Evolutionary conservation across 805 yeast genomes (phyloP).

Genomic region (Wickerhamomyces ciferrii): DNA sequence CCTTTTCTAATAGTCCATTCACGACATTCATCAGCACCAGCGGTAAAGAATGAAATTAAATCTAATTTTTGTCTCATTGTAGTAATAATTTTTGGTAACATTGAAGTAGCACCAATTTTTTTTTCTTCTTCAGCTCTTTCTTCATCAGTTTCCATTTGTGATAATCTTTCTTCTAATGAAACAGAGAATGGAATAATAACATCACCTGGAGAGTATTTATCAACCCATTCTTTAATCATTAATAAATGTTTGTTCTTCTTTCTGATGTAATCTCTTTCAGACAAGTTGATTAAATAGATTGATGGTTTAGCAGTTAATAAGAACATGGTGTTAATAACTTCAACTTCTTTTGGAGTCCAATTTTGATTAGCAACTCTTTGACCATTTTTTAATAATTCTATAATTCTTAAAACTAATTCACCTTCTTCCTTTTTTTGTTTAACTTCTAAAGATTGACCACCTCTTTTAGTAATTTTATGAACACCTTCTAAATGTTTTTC

Average conservation of each 20-base stretch:
- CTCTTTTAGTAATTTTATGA: conserved; percentile 77
- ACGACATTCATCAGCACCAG: conserved; percentile 94
- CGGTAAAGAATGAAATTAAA: conserved; percentile 90
- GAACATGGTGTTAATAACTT: conserved; percentile 77
- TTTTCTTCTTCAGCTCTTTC: conserved; percentile 76
- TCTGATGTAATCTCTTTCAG: conserved; percentile 83
- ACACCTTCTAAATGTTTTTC: conserved; percentile 75
- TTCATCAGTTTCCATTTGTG: conserved; percentile 80
- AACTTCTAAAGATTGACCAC: conserved; percentile 85
- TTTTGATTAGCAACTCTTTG: conserved; percentile 81
- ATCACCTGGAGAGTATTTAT: conserved; percentile 82
- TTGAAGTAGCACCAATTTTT: conserved; percentile 66
- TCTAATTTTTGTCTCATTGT: conserved; percentile 84
- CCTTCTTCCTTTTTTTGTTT: conserved; percentile 87
- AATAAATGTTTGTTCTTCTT: conserved; percentile 83
- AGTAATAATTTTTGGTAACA: conserved; percentile 80
- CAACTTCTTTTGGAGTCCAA: conserved; percentile 92
- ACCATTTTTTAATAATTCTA: conserved; percentile 74
- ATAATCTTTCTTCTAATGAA: conserved; percentile 84
- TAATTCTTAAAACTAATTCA: conserved; percentile 65
- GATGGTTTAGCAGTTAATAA: conserved; percentile 94
- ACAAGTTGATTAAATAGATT: conserved; percentile 85
- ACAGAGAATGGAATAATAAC: conserved; percentile 91
- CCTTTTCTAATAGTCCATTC: conserved; percentile 97
- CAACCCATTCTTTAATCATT: conserved; percentile 88